These are phyloP conservation scores for Penstemon newberryi DNA, from an alignment of 257 asterid species.

Conservation along the genomic window DNA sequence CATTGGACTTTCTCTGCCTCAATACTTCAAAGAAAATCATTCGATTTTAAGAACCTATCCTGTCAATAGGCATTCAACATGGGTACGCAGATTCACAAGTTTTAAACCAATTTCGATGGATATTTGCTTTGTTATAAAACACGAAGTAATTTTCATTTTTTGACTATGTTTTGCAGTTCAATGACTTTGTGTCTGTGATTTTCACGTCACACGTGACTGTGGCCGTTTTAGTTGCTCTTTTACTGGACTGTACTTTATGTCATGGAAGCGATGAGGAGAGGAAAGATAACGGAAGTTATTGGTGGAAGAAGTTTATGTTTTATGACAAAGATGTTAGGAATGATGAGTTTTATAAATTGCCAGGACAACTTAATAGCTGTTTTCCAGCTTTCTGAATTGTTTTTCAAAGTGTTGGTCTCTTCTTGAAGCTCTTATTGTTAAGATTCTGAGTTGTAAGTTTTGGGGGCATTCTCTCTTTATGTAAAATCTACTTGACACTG, in stretches of 20 bases:
- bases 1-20: conserved; percentile 66
- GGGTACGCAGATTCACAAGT: conserved; percentile 41
- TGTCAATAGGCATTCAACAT: conserved; percentile 46
- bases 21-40: conserved; percentile 53
- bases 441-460: neutral
- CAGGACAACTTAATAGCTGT: conserved; percentile 54
- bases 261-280: conserved; percentile 36
- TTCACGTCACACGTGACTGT: conserved; percentile 62
- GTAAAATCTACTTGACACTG: too few relatives aligned
- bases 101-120: neutral
- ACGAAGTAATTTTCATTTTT: neutral
- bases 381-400: conserved; percentile 53
- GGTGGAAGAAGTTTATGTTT: conserved; percentile 68
- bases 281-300: conserved; percentile 55
- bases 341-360: conserved; percentile 60
- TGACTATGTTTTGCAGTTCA: conserved; percentile 43
- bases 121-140: neutral
- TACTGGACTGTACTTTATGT: conserved; percentile 54
- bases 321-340: conserved; percentile 63
- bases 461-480: conserved; percentile 16
- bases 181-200: conserved; percentile 41
- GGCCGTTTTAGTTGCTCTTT: conserved; percentile 43
- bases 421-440: neutral
- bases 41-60: conserved; percentile 37
- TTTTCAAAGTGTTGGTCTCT: neutral